Evolutionary conservation across 169 alveolate species (phyloP).

Genomic region (Cryptosporidium viatorum): DNA sequence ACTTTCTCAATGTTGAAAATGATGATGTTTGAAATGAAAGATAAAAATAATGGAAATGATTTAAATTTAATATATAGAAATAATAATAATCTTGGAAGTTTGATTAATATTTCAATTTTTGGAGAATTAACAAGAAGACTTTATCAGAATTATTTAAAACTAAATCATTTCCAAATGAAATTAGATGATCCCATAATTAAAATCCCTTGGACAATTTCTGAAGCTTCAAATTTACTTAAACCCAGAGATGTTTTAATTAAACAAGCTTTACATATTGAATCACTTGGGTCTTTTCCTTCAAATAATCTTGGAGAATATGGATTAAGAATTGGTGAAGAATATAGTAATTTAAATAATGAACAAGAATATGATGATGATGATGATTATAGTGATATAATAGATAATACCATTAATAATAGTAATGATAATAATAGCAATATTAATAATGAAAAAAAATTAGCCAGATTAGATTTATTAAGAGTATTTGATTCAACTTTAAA

Average conservation of each 20-base stretch:
- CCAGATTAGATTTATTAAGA: slow-evolving; percentile 60
- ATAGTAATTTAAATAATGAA: background rate
- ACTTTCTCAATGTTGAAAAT: slow-evolving; percentile 7
- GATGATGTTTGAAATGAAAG: background rate
- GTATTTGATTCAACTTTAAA: slow-evolving; percentile 73
- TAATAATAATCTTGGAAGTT: background rate
- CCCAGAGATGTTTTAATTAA: slow-evolving; percentile 33
- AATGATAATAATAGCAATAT: slow-evolving; percentile 56
- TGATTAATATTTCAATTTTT: slow-evolving; percentile 4
- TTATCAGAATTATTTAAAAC: slow-evolving; percentile 21
- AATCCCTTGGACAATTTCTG: slow-evolving; percentile 55
- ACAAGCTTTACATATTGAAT: slow-evolving; percentile 61
- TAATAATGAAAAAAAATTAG: slow-evolving; percentile 58
- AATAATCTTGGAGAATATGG: slow-evolving; percentile 24
- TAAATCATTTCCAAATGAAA: slow-evolving; percentile 20
- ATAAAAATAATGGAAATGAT: background rate
- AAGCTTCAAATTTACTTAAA: slow-evolving; percentile 39
- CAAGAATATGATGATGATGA: slow-evolving; percentile 10
- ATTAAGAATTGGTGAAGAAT: slow-evolving; percentile 6
- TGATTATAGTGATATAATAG: background rate
- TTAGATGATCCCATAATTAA: slow-evolving; percentile 5
- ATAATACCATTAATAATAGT: background rate
- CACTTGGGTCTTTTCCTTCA: slow-evolving; percentile 51
- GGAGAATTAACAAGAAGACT: slow-evolving; percentile 48
- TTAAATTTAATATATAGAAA: background rate